Conservation (phyloP, 2,329 filamentous ascomycete species). For the Gliomastix tumulicola region DNA sequence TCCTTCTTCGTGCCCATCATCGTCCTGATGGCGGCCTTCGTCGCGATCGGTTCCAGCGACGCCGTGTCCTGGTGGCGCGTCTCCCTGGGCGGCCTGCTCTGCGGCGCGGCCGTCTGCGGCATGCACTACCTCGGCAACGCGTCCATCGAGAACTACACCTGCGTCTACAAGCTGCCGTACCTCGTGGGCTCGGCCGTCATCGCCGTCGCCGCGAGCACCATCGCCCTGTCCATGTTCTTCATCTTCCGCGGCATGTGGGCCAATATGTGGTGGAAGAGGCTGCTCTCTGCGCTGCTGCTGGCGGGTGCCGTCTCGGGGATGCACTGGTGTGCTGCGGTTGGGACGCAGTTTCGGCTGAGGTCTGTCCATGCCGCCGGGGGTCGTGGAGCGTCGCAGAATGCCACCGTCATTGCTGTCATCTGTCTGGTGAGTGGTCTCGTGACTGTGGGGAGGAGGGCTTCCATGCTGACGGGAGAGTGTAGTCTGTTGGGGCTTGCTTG, state of each 20-base stretch:
- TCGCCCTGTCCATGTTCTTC: conserved; percentile 71
- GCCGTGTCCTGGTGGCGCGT: conserved; percentile 52
- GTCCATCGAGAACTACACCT: conserved; percentile 70
- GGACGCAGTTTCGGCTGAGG: conserved; percentile 59
- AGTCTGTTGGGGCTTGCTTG: conserved; percentile 57
- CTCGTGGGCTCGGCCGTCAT: conserved; percentile 66
- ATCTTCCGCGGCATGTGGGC: conserved; percentile 70
- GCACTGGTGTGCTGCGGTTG: conserved; percentile 76
- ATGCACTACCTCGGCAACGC: conserved; percentile 90
- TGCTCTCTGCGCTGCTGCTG: conserved; percentile 58
- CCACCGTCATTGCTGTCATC: conserved; percentile 67
- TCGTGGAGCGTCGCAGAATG: conserved; percentile 46
- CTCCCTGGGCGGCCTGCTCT: conserved; percentile 57
- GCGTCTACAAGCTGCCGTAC: conserved; percentile 51
- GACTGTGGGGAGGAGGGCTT: no score
- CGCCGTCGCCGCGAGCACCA: conserved; percentile 62
- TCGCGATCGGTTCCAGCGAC: conserved; percentile 56
- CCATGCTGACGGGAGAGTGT: no score
- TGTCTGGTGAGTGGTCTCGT: conserved; percentile 47
- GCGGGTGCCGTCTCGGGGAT: conserved; percentile 74
- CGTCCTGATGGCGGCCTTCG: conserved; percentile 67
- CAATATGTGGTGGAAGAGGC: conserved; percentile 69
- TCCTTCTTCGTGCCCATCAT: conserved; percentile 77
- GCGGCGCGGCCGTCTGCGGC: conserved; percentile 68
- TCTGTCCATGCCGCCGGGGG: conserved; percentile 16